A percentile compares a stretch with the other conserved stretches of the same genome.
phyloP scores from a whole-genome alignment of 306 rosid genomes.

The Cicer pinnatifidum region DNA sequence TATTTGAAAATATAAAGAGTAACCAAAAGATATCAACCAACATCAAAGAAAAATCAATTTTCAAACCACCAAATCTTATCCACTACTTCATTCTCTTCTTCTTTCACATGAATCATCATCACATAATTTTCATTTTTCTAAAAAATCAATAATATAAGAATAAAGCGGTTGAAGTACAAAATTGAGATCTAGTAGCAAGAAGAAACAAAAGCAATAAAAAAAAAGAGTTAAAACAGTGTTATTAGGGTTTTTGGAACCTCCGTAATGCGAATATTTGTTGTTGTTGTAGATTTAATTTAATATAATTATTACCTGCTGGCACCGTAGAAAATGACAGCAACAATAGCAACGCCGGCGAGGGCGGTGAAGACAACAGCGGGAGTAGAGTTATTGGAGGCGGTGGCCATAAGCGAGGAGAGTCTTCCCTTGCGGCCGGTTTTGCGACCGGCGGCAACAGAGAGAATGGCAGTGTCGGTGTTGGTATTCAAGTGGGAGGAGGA shows the following conservation, averaged over 20 bases:
- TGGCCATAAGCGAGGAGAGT: constrained; percentile 50
- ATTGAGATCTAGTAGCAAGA: constrained; percentile 67
- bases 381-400: constrained; percentile 48
- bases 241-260: constrained; percentile 41
- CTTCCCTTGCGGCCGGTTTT: constrained; percentile 42
- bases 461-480: constrained; percentile 45
- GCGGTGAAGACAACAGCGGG: constrained; percentile 67
- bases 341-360: constrained; percentile 72
- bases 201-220: constrained; percentile 44
- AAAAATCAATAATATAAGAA: background rate
- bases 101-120: background rate
- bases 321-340: constrained; percentile 68
- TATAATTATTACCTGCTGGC: constrained; percentile 62
- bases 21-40: background rate
- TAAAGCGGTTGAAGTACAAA: constrained; percentile 16
- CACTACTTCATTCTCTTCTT: background rate
- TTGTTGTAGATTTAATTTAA: constrained; percentile 16
- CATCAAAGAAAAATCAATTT: constrained; percentile 38
- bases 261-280: constrained; percentile 6
- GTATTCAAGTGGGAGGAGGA: constrained; percentile 43
- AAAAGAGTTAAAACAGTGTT: constrained; percentile 19
- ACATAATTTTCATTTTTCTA: background rate
- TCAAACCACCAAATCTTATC: background rate
- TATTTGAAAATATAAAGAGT: too few relatives aligned
- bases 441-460: constrained; percentile 53